Base-by-base conservation (phyloP, 1,284 basidiomycete species). In the Ustilago vetiveriae region DNA sequence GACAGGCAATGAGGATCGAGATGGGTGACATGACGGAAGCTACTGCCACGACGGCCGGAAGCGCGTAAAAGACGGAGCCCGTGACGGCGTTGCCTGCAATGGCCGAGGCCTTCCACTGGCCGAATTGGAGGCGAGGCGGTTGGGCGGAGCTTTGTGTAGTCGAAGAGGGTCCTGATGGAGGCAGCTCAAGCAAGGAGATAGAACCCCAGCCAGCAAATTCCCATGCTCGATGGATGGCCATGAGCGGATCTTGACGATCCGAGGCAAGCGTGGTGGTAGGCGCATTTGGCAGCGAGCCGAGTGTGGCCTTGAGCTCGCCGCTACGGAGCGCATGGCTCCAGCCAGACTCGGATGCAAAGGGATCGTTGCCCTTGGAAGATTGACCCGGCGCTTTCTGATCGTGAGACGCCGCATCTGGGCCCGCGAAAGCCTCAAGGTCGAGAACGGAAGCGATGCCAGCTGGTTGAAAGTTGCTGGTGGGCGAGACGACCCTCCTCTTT, bases 151-250 rank as follows among this genome's bases (percentile, higher is more conserved):
- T 6, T 6, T 16, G 1, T 10, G 19, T 37, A 38, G 30, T n/a
- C 27, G 48, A 3, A 8, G 16, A 16, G 30, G 17, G 22, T 7
- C 22, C 8, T 8, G 48, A 32, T 33, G 32, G 35, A 16, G 53
- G 65, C n/a, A 76, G 59, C 35, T 74, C 74, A 47, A 76, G 69
- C 11, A 74, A 54, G 13, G 62, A 56, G n/a, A 76, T 76, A 43
- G 62, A 66, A 7, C 74, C 74, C 74, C 74, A 76, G 16, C 74
- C 74, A 5, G 74, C 74, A 30, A 76, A 76, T n/a, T 71, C 67
- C 67, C 67, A 74, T 3, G 47, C 66, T 43, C 62, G 54, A 51
- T 66, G 62, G 37, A 62, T 54, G 32, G 58, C 58, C 66, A 69
- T 66, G 23, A 64, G 46, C 19, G 66, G 67, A 23, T 67, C 59